Conservation (phyloP, 1,284 basidiomycete species). For the Prillingera fragicola region DNA sequence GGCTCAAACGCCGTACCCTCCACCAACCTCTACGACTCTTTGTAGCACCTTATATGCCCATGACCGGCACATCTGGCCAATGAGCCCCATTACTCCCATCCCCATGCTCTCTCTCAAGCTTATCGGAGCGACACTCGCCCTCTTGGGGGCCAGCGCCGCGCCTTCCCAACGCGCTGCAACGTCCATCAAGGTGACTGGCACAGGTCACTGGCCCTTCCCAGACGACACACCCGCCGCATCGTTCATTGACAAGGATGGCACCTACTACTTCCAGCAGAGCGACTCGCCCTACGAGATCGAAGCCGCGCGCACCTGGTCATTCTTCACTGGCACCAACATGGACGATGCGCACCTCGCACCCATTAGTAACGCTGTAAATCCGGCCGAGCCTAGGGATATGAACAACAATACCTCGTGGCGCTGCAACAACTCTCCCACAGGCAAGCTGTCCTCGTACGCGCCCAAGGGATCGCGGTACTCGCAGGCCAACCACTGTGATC, state of each 20-base stretch:
- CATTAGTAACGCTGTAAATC: background rate
- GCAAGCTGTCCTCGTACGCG: constrained; percentile 3
- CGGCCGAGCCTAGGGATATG: constrained; percentile 1
- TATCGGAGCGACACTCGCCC: too few relatives aligned
- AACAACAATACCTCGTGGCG: constrained; percentile 9
- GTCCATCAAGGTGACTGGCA: too few relatives aligned
- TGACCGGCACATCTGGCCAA: too few relatives aligned
- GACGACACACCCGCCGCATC: constrained; percentile 6
- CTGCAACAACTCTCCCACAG: constrained; percentile 8
- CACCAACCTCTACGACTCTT: too few relatives aligned
- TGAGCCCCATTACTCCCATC: too few relatives aligned
- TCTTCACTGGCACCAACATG: constrained; percentile 2
- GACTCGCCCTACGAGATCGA: background rate
- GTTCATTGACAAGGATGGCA: constrained; percentile 9
- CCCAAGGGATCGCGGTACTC: background rate
- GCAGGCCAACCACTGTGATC: constrained; percentile 10
- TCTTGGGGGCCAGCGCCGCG: too few relatives aligned
- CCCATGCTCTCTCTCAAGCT: too few relatives aligned
- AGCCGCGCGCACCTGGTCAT: constrained; percentile 1
- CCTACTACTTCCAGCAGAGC: constrained; percentile 4
- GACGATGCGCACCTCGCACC: background rate
- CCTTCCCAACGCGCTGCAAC: too few relatives aligned
- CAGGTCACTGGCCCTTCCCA: constrained; percentile 1
- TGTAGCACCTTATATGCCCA: too few relatives aligned
- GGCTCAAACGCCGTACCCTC: too few relatives aligned